These are phyloP conservation scores for Daldinia loculata DNA, from an alignment of 495 filamentous ascomycete genomes.

Conservation along the genomic window DNA sequence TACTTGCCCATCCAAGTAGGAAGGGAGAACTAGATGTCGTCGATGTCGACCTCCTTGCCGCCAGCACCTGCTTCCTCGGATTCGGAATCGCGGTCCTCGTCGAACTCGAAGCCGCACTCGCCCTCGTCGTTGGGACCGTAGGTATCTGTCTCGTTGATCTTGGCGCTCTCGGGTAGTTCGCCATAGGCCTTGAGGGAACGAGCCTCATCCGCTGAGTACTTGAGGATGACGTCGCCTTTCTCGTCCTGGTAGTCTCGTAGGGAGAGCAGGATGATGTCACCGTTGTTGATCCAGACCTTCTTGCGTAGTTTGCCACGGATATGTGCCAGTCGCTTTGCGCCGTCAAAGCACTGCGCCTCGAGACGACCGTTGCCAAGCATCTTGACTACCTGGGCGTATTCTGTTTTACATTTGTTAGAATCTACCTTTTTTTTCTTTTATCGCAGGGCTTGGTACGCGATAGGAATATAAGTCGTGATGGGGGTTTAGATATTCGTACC, in stretches of 20 bases:
- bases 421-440: background rate
- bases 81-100: slow-evolving; percentile 83
- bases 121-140: slow-evolving; percentile 77
- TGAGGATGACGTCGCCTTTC: slow-evolving; percentile 98
- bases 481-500: slow-evolving; percentile 52
- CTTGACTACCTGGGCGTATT: slow-evolving; percentile 98
- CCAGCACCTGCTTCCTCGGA: slow-evolving; percentile 67
- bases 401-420: slow-evolving; percentile 54
- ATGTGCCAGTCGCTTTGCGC: slow-evolving; percentile 82
- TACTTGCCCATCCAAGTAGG: slow-evolving; percentile 24
- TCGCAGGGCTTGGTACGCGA: background rate
- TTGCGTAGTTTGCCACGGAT: slow-evolving; percentile 97
- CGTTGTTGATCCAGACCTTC: slow-evolving; percentile 99
- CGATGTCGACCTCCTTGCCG: slow-evolving; percentile 73
- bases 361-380: slow-evolving; percentile 98
- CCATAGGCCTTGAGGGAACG: slow-evolving; percentile 88
- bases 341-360: slow-evolving; percentile 97
- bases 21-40: slow-evolving; percentile 68
- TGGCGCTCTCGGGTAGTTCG: slow-evolving; percentile 95
- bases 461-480: background rate
- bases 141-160: slow-evolving; percentile 99
- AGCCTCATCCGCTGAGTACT: slow-evolving; percentile 98
- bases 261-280: slow-evolving; percentile 96
- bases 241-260: slow-evolving; percentile 99
- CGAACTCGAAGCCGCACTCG: slow-evolving; percentile 86